Percentiles rank a stretch among this genome's conserved stretches.
These are phyloP conservation scores for Leishmania lainsoni DNA, from an alignment of 208 protist species.

Conservation along the genomic window DNA sequence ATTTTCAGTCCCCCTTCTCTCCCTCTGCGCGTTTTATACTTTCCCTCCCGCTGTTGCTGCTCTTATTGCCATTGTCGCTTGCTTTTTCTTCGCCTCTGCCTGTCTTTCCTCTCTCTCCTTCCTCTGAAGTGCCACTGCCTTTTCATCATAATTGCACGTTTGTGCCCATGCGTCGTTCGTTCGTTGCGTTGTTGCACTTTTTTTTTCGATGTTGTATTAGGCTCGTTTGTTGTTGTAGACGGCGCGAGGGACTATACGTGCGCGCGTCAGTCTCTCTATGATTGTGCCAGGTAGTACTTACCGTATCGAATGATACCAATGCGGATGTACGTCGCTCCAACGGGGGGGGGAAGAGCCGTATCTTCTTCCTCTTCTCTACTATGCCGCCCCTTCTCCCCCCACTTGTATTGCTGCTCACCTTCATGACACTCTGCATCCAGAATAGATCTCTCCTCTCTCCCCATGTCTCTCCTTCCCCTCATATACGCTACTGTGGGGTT, in stretches of 20 bases:
- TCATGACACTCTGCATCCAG: not conserved
- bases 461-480: not conserved
- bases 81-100: not conserved
- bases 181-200: not conserved
- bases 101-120: not conserved
- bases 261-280: not conserved
- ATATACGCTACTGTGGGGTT: not conserved
- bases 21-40: not conserved
- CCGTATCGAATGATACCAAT: not conserved
- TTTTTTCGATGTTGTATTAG: not conserved
- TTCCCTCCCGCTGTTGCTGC: not conserved
- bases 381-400: not conserved
- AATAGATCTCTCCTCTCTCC: constrained; percentile 1
- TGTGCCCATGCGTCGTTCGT: not conserved
- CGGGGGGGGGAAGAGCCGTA: not conserved
- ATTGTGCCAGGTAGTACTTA: not conserved
- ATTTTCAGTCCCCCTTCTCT: not conserved
- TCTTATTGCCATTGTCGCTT: not conserved
- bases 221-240: not conserved
- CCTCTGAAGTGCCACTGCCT: not conserved
- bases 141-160: not conserved
- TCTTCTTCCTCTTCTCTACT: not conserved
- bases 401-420: not conserved
- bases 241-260: not conserved
- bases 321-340: constrained; percentile 1